These are phyloP conservation scores for Trametes cingulata DNA, from an alignment of 768 basidiomycete species.

Conservation along the genomic window DNA sequence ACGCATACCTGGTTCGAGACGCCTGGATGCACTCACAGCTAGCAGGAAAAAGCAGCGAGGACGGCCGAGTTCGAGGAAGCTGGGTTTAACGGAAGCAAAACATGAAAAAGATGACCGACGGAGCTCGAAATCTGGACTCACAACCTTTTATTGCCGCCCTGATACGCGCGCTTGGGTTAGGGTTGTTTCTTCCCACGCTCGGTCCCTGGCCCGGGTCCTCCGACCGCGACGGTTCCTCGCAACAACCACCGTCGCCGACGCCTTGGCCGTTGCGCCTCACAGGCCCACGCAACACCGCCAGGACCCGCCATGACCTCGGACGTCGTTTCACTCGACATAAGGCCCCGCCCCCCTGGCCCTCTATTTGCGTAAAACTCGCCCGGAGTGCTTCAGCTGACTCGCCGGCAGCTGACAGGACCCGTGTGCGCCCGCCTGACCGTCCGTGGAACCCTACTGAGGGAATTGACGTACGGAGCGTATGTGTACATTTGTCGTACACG, in stretches of 20 bases:
- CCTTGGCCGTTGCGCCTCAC: background rate
- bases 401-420: background rate
- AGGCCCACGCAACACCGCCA: background rate
- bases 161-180: constrained; percentile 18
- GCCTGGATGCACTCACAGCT: constrained; percentile 21
- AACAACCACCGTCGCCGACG: constrained; percentile 6
- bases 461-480: constrained; percentile 18
- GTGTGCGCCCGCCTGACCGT: constrained; percentile 15
- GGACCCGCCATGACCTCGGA: background rate
- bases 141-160: constrained; percentile 10
- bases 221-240: constrained; percentile 8
- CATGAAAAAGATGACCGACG: constrained; percentile 22
- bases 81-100: constrained; percentile 19
- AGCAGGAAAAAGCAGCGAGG: constrained; percentile 19
- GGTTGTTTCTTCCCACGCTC: constrained; percentile 18
- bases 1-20: constrained; percentile 7
- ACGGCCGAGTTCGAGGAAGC: constrained; percentile 23
- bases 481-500: constrained; percentile 13
- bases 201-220: constrained; percentile 8
- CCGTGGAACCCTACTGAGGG: constrained; percentile 11
- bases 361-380: background rate
- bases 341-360: background rate
- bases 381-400: constrained; percentile 1
- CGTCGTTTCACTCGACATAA: background rate
- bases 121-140: constrained; percentile 11